Percentiles rank a stretch among this genome's conserved stretches.
Conservation (phyloP, 2,329 filamentous ascomycete genomes). For the Colletotrichum ledebouriae region DNA sequence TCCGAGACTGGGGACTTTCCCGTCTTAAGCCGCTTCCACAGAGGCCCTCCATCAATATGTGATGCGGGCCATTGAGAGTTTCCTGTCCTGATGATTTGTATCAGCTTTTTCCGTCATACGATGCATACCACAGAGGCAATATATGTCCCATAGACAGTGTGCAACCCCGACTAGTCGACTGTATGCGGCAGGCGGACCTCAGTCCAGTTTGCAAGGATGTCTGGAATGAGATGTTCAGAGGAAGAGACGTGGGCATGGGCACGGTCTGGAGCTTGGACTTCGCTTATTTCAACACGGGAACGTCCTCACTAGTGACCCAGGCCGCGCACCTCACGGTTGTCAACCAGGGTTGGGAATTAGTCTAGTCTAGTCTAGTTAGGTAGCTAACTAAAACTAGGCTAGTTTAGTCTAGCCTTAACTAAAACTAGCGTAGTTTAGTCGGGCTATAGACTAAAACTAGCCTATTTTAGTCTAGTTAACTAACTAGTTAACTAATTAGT, state of each 20-base stretch:
- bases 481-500: too few relatives aligned
- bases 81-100: conserved; percentile 20
- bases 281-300: conserved; percentile 10
- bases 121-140: not conserved
- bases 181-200: conserved; percentile 10
- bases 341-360: too few relatives aligned
- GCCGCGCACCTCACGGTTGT: conserved; percentile 17
- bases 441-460: too few relatives aligned
- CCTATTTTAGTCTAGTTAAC: too few relatives aligned
- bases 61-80: not conserved
- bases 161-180: not conserved
- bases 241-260: conserved; percentile 37
- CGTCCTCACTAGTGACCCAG: conserved; percentile 14
- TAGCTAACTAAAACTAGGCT: too few relatives aligned
- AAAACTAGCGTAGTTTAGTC: too few relatives aligned
- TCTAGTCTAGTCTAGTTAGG: too few relatives aligned
- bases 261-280: conserved; percentile 39
- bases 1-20: too few relatives aligned
- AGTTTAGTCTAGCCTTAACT: too few relatives aligned
- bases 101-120: conserved; percentile 20
- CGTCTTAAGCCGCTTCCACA: not conserved
- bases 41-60: not conserved
- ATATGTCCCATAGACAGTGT: conserved; percentile 1
- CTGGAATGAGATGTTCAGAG: too few relatives aligned
- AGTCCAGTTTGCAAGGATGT: too few relatives aligned